Evolutionary conservation across 371 early-diverging fungal species (phyloP).

Genomic region (Mucor mucedo): DNA sequence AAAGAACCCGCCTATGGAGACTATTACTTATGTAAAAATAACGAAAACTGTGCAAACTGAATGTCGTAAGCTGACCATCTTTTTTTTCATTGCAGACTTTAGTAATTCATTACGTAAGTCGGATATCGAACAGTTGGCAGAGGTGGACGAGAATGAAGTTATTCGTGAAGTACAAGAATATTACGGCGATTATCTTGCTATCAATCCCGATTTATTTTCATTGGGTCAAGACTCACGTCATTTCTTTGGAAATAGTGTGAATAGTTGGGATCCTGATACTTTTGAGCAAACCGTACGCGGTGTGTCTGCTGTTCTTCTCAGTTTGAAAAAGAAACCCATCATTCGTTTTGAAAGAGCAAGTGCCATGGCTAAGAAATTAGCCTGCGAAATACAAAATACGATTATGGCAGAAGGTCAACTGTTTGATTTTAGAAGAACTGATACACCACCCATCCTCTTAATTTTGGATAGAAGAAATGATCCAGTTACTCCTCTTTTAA

Average conservation of each 20-base stretch:
- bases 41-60: too few species aligned
- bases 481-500: constrained; percentile 95
- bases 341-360: constrained; percentile 88
- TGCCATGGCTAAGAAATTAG: constrained; percentile 81
- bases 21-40: constrained; percentile 83
- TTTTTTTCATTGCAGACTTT: constrained; percentile 63
- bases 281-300: constrained; percentile 82
- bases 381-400: constrained; percentile 77
- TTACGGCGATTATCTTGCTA: constrained; percentile 90
- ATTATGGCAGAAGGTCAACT: constrained; percentile 83
- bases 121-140: constrained; percentile 90
- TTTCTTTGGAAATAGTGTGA: constrained; percentile 71
- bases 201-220: constrained; percentile 84
- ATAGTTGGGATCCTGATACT: constrained; percentile 77
- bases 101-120: constrained; percentile 89
- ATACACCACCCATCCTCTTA: constrained; percentile 87
- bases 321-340: constrained; percentile 88
- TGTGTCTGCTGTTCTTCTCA: constrained; percentile 74
- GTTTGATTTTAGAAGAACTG: constrained; percentile 82
- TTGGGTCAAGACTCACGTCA: constrained; percentile 72
- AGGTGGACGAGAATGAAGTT: constrained; percentile 92
- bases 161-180: constrained; percentile 96
- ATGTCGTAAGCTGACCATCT: not conserved
- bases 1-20: constrained; percentile 91
- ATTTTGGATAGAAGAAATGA: constrained; percentile 96